A percentile compares a stretch with the other conserved stretches of the same genome.
Conservation (phyloP, 805 yeast genomes). For the Kockiozyma suomiensis region DNA sequence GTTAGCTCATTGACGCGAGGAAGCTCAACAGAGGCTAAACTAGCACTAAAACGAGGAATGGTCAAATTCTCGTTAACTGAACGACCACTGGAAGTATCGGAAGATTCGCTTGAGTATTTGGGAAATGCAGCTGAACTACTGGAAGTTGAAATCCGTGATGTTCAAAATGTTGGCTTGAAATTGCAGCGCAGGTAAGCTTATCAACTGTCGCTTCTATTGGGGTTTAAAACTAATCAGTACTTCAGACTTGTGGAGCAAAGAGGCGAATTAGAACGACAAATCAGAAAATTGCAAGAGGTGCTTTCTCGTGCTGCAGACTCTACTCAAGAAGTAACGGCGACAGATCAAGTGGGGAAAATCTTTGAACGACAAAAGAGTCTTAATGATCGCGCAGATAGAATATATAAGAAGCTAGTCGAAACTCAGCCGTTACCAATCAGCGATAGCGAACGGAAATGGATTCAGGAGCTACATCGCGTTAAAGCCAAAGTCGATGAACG, state of each 20-base stretch:
- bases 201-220: not conserved
- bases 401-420: constrained; percentile 40
- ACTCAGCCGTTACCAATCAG: constrained; percentile 44
- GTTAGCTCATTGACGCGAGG: not conserved
- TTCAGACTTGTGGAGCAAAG: constrained; percentile 46
- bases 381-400: constrained; percentile 40
- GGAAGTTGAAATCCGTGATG: constrained; percentile 36
- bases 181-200: constrained; percentile 40
- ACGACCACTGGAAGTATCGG: constrained; percentile 33
- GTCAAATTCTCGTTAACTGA: constrained; percentile 31
- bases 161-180: constrained; percentile 44
- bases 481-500: constrained; percentile 36
- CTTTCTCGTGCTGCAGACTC: constrained; percentile 8
- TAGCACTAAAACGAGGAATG: constrained; percentile 5
- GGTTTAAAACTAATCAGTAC: not conserved
- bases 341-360: constrained; percentile 18
- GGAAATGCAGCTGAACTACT: constrained; percentile 34
- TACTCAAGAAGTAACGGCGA: not conserved
- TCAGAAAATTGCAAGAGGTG: constrained; percentile 38
- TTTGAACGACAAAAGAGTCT: constrained; percentile 43
- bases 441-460: constrained; percentile 51
- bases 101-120: constrained; percentile 36
- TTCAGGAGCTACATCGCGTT: constrained; percentile 48
- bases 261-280: constrained; percentile 49
- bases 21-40: constrained; percentile 1